Conservation (phyloP, 2,329 filamentous ascomycete genomes). For the Nigrospora osmanthi region DNA sequence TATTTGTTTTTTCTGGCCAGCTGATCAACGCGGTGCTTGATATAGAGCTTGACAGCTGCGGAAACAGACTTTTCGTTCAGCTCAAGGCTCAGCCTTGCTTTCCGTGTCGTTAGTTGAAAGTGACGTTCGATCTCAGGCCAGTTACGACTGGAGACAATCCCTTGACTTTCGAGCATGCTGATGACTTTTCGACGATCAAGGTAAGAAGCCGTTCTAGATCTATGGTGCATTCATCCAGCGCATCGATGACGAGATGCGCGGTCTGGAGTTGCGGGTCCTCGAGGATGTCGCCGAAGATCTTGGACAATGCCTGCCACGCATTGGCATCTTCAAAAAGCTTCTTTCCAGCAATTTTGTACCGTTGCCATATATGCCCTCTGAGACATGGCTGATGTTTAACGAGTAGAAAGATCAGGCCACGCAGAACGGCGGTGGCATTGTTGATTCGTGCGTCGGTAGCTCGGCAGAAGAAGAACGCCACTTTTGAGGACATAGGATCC, state of each 20-base stretch:
- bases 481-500: not conserved
- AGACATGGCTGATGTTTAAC: conserved; percentile 22
- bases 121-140: conserved; percentile 23
- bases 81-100: conserved; percentile 24
- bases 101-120: conserved; percentile 11
- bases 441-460: conserved; percentile 26
- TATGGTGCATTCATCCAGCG: not conserved
- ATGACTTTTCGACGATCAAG: not conserved
- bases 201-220: not conserved
- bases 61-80: conserved; percentile 24
- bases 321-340: conserved; percentile 29
- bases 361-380: conserved; percentile 21
- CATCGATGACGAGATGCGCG: conserved; percentile 9
- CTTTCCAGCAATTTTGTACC: conserved; percentile 24
- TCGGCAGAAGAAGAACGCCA: conserved; percentile 35
- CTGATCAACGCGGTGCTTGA: conserved; percentile 18
- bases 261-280: conserved; percentile 18
- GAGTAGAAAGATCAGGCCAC: conserved; percentile 33
- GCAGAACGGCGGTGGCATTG: conserved; percentile 28
- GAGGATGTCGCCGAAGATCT: conserved; percentile 31
- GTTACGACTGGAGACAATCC: conserved; percentile 37
- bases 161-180: conserved; percentile 17
- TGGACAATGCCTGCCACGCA: conserved; percentile 24
- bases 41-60: conserved; percentile 24
- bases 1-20: not conserved